Evolutionary conservation across 176 grass and related monocot genomes (phyloP).

Genomic region (Phragmites australis): DNA sequence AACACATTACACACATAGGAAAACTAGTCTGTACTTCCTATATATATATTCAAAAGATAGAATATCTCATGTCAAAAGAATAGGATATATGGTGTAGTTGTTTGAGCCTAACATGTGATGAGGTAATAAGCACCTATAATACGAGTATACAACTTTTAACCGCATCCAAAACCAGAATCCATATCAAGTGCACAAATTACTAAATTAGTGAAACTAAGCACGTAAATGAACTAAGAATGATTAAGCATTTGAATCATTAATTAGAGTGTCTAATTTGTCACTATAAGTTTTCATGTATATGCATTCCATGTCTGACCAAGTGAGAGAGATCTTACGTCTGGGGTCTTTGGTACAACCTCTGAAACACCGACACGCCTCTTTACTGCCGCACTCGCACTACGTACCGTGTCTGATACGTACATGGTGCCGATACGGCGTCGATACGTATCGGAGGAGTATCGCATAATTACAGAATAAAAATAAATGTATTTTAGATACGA

Average conservation of each 20-base stretch:
- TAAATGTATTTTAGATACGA: too few species aligned
- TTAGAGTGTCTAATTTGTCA: background rate
- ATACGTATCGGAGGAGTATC: too few species aligned
- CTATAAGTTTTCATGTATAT: background rate
- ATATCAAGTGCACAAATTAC: background rate
- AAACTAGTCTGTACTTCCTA: too few species aligned
- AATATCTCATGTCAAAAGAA: background rate
- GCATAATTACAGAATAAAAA: too few species aligned
- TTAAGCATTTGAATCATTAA: background rate
- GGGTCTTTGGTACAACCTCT: conserved; percentile 40
- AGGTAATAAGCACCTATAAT: background rate
- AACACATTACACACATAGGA: background rate
- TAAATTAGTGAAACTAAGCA: background rate
- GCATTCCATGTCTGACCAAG: background rate
- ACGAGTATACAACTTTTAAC: background rate
- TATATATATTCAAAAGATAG: background rate
- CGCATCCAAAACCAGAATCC: background rate
- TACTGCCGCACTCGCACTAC: too few species aligned
- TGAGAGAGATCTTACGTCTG: conserved; percentile 54
- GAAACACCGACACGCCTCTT: too few species aligned
- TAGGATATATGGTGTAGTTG: background rate
- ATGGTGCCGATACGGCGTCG: too few species aligned
- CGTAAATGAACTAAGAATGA: background rate
- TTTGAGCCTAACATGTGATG: background rate
- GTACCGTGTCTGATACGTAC: too few species aligned